Evolutionary conservation across 805 yeast species (phyloP).

Genomic region (Monosporozyma siamensis): DNA sequence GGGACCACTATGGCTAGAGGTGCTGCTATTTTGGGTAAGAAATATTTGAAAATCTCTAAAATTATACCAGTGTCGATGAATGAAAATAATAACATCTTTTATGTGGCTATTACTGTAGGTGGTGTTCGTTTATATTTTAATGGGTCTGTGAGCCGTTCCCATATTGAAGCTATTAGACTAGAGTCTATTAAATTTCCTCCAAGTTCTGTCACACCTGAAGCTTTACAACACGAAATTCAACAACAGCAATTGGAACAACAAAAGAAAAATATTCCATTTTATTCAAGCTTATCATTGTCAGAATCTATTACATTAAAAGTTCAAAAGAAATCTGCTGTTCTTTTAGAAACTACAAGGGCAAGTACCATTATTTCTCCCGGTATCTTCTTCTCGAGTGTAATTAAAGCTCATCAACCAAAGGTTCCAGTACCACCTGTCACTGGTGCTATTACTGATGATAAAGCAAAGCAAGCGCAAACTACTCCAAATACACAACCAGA

Average conservation of each 20-base stretch:
- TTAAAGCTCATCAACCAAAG: constrained; percentile 17
- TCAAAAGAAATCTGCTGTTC: constrained; percentile 44
- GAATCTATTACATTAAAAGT: constrained; percentile 35
- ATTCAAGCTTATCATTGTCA: constrained; percentile 22
- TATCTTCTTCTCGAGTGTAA: constrained; percentile 63
- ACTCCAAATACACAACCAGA: background rate
- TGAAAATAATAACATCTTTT: constrained; percentile 61
- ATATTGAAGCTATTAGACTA: constrained; percentile 34
- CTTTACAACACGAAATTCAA: constrained; percentile 27
- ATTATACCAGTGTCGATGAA: constrained; percentile 33
- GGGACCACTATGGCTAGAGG: constrained; percentile 39
- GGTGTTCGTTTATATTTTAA: constrained; percentile 69
- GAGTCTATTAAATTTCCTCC: constrained; percentile 60
- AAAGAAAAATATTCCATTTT: constrained; percentile 27
- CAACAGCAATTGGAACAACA: constrained; percentile 34
- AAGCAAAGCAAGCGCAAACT: background rate
- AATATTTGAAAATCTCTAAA: constrained; percentile 50
- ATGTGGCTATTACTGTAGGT: constrained; percentile 69
- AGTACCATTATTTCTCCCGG: constrained; percentile 73
- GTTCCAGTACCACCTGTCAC: constrained; percentile 12
- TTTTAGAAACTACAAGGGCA: constrained; percentile 49
- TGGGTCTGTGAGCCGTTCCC: constrained; percentile 31
- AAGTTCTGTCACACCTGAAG: constrained; percentile 28
- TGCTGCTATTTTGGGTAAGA: constrained; percentile 47
- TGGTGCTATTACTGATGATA: background rate